Base-by-base conservation (phyloP, 768 basidiomycete genomes). In the Cystobasidium onofrii region DNA sequence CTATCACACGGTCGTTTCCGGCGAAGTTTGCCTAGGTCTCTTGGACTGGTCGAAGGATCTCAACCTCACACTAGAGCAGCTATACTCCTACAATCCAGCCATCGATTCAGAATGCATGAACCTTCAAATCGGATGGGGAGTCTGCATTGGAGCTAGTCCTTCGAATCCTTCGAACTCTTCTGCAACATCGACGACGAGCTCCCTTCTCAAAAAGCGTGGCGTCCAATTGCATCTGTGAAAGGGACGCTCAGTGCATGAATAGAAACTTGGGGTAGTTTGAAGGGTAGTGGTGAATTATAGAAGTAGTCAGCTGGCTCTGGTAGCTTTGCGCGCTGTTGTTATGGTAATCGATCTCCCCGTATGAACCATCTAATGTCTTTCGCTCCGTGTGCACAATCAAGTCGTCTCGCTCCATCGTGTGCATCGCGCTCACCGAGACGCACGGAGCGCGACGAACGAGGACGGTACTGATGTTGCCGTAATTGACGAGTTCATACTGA, bases 11-110 rank as follows among this genome's bases (percentile, higher is more conserved):
- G 69, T 71, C 54, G 33, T 71, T 20, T 23, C 50, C 6, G 69
- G 69, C 52, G 69, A 71, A 55, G 55, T 71, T 29, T 71, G 69
- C 69, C 54, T 71, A n/a, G 69, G 69, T 15, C 33, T 71, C 29
- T 33, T 71, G 20, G 44, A 71, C 69, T 71, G 44, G 36, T 34
- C 54, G 1, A 46, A 71, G 34, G 44, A 71, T 44, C 33, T 71
- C 34, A 55, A 55, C 25, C 69, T 71, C 54, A 41, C 54, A 10
- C 54, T 71, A 7, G 33, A 36, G 7, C 33, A 36, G 15, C 44
- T 71, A 18, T 60, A 41, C 29, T n/a, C 52, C 7, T 71, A 46
- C 20, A 71, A 71, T 34, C 69, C 69, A n/a, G 33, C 69, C 34
- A 60, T 71, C 69, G 43, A 71, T 36, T n/a, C 29, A 23, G 34